Base-by-base conservation (phyloP, 1,139 yeast genomes). In the Saccharomycopsis hybrid region DNA sequence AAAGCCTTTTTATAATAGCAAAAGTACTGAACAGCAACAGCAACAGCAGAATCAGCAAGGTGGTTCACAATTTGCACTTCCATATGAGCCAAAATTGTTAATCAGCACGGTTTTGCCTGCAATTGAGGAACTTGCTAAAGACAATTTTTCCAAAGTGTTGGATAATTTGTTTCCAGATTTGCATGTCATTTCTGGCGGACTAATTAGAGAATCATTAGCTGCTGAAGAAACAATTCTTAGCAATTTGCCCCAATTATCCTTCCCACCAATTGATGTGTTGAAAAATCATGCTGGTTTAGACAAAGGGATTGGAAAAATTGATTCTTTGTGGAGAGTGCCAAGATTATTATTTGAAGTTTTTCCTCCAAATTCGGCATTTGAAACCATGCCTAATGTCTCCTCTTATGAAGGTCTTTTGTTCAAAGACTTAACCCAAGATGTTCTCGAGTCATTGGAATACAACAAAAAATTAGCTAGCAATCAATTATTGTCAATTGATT, bases 401-500 rank as follows among this genome's bases (percentile, higher is more conserved):
- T 69, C 85, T 0, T 82, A 82, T 60, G 73, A 72, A 32, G 78
- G 82, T 3, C 66, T 87, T 49, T 65, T 92, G 42, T 73, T 89
- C 59, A 78, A 87, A 56, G 98, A 94, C 62, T 68, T 87, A 30
- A 73, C 84, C 31, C 75, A 77, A 48, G 97, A 90, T 63, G 70
- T 86, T 41, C 77, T 90, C 54, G 80, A 84, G 52, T 80, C 84
- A 58, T 71, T 92, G 69, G 95, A 92, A 54, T 92, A 87, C 69
- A 92, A 92, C 67, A 82, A 95, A 61, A 81, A 79, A 50, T 95
- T 88, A 58, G 95, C 89, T 5, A 82, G 96, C 0, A 80, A 86
- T 53, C 96, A 89, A 65, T 75, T 92, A 51, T 75, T 88, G 35
- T 80, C 84, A 5, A 68, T 92, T 53, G 94, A 86, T 60, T 66